Percentiles rank a stretch among this genome's conserved stretches.
Conservation (phyloP, 2,329 filamentous ascomycete species). For the Botrytis fragariae region DNA sequence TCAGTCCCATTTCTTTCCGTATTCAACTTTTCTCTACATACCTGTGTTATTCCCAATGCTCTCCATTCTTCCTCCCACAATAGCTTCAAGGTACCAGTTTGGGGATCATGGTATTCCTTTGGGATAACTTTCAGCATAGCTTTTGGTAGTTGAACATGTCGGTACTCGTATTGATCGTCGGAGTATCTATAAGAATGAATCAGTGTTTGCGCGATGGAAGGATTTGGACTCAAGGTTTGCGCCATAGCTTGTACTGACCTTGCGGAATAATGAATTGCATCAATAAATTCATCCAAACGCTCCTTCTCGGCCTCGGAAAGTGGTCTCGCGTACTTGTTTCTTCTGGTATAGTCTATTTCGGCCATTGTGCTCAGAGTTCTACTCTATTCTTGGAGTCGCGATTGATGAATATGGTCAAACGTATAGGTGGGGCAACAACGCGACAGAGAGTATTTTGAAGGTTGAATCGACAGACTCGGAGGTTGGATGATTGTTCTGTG, state of each 20-base stretch:
- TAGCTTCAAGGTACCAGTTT: constrained; percentile 89
- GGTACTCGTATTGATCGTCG: constrained; percentile 91
- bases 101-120: constrained; percentile 85
- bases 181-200: constrained; percentile 66
- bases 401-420: constrained; percentile 1
- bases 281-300: constrained; percentile 84
- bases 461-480: background rate
- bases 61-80: constrained; percentile 99
- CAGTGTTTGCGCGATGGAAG: constrained; percentile 15
- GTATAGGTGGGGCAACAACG: constrained; percentile 16
- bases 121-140: constrained; percentile 97
- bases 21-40: constrained; percentile 41
- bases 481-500: background rate
- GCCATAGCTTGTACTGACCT: constrained; percentile 55
- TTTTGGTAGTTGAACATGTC: constrained; percentile 96
- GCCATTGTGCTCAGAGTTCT: constrained; percentile 26
- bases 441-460: background rate
- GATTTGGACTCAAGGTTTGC: background rate
- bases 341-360: constrained; percentile 66
- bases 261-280: constrained; percentile 92
- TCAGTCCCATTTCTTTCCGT: background rate
- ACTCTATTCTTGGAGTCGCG: background rate
- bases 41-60: constrained; percentile 94
- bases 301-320: constrained; percentile 79
- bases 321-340: constrained; percentile 81